phyloP scores from a whole-genome alignment of 305 asterid species.

The Caryopteris hybrid region DNA sequence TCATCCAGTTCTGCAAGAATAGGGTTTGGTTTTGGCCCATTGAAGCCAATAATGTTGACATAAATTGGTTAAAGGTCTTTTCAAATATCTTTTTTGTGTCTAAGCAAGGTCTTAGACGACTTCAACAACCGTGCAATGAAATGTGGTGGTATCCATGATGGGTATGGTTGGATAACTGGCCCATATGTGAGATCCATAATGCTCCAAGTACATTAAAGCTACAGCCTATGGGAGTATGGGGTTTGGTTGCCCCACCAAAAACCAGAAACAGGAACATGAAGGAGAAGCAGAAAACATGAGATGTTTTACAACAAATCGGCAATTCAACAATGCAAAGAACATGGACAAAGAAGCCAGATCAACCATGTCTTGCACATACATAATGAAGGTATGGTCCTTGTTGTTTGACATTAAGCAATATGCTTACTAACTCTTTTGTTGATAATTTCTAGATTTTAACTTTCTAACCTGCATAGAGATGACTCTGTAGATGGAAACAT shows the following conservation, averaged over 20 bases:
- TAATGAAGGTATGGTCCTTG: constrained; percentile 1
- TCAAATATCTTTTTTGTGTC: background rate
- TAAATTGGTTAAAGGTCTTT: background rate
- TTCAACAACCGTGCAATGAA: background rate
- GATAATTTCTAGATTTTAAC: constrained; percentile 1
- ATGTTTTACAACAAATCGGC: background rate
- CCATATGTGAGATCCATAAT: background rate
- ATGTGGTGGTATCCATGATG: background rate
- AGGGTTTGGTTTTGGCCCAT: background rate
- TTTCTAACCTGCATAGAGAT: constrained; percentile 79
- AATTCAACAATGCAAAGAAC: constrained; percentile 5
- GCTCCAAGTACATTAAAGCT: background rate
- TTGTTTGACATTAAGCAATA: background rate
- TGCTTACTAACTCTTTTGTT: background rate
- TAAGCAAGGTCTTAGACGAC: background rate
- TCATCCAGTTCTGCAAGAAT: background rate
- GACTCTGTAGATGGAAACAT: constrained; percentile 74
- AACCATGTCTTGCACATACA: background rate
- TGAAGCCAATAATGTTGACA: background rate
- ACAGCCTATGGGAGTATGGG: too few species aligned
- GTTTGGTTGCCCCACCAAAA: background rate
- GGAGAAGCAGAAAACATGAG: background rate
- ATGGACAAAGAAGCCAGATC: constrained; percentile 10
- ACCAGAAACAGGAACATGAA: constrained; percentile 1
- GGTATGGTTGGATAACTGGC: background rate